phyloP scores from a whole-genome alignment of 2,329 filamentous ascomycete genomes.

The Chaetomium globosum region DNA sequence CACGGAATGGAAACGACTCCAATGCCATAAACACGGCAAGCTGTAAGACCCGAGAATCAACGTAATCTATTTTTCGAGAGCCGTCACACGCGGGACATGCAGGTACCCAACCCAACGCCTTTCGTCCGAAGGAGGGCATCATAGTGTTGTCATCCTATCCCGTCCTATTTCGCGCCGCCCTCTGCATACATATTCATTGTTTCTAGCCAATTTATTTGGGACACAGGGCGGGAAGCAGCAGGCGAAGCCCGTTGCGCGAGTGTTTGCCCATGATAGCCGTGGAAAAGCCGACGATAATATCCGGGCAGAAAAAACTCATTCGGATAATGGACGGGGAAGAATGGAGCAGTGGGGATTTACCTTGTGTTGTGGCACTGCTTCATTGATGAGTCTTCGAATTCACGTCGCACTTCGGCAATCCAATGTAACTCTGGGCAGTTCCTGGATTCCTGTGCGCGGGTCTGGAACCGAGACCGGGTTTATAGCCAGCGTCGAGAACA shows the following conservation, averaged over 20 bases:
- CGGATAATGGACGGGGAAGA: neutral
- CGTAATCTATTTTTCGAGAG: neutral
- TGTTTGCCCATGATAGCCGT: neutral
- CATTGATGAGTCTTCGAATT: neutral
- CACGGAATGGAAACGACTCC: no score
- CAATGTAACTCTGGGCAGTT: neutral
- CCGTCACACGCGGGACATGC: constrained; percentile 14
- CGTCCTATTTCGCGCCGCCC: neutral
- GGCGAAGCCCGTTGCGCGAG: neutral
- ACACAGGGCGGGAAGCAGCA: neutral
- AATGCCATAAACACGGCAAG: no score
- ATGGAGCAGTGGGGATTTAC: neutral
- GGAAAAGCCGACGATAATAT: neutral
- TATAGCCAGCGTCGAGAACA: neutral
- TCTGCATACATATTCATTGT: neutral
- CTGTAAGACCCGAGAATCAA: neutral
- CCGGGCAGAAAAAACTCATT: neutral
- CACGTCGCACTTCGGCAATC: neutral
- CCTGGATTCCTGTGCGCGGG: neutral
- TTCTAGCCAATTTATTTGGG: neutral
- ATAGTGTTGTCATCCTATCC: neutral
- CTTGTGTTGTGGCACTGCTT: neutral
- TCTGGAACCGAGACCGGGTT: neutral
- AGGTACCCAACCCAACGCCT: constrained; percentile 17
- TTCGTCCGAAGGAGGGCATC: constrained; percentile 2